Evolutionary conservation across 148 eudicot species (phyloP), one percentile per base, ranked within the genome.

Genomic region (Rhododendron molle): DNA sequence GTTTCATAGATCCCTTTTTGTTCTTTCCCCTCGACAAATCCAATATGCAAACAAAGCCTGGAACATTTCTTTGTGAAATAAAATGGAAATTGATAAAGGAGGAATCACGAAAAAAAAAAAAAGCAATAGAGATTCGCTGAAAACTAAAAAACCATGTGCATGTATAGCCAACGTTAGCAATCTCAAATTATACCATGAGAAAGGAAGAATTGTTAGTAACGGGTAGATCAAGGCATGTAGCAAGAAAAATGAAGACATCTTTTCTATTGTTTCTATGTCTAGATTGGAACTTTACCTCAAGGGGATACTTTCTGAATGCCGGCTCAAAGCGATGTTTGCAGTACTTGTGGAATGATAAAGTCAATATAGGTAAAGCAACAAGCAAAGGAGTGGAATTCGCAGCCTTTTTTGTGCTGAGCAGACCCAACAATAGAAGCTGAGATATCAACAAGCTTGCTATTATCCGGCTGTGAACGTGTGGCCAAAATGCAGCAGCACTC

Each of bases 401-500:
- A 56, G 99, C 99, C 90, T 94, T 87, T 88, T 95, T 97, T 28
- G 99, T 95, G 91, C 94, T 92, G 80, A 97, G 92, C 52, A 95
- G 92, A 72, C 99, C 99, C 93, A 95, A 77, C 85, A 97, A 67
- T 67, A 97, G 95, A 76, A 97, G 87, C 77, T 97, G 99, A 82
- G 99, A 97, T 88, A 97, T 97, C 87, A 97, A 81, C 84, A 97
- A 94, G 93, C 98, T 92, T 28, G 95, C 95, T 72, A 97, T 88
- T 69, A 97, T 97, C 72, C 99, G 98, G 69, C 89, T 90, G 86
- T 97, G 99, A 90, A 97, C 98, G 79, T 97, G 98, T 32, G 99
- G 99, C 99, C 99, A 97, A 47, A 97, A 97, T 81, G 98, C 98
- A 69, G 91, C 99, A 47, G 89, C 98, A 87, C 98, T 97, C 87